Percentiles rank a stretch among this genome's conserved stretches.
These are phyloP conservation scores for Gossypium ekmanianum DNA, from an alignment of 345 rosid species.

Conservation along the genomic window DNA sequence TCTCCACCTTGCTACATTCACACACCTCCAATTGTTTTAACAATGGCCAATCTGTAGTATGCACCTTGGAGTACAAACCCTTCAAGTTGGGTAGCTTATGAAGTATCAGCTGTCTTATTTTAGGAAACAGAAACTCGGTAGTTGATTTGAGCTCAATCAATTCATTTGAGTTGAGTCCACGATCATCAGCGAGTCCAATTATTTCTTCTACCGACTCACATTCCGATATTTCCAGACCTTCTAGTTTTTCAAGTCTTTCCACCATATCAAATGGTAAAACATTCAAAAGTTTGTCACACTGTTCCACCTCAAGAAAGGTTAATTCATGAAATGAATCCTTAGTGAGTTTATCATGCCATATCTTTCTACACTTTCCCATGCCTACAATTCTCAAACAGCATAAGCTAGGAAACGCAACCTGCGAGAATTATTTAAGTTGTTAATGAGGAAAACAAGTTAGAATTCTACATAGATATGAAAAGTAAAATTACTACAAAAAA, in stretches of 20 bases:
- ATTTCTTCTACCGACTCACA: not conserved
- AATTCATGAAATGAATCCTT: not conserved
- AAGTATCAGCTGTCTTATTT: not conserved
- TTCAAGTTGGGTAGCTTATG: not conserved
- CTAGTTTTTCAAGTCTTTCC: not conserved
- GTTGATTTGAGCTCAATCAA: not conserved
- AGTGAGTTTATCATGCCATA: not conserved
- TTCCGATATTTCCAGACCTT: not conserved
- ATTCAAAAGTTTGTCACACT: not conserved
- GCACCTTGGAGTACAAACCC: slow-evolving; percentile 3
- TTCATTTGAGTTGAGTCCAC: not conserved
- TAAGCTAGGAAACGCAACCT: slow-evolving; percentile 4
- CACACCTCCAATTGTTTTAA: not conserved
- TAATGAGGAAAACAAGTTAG: not conserved
- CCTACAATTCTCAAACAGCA: accelerated
- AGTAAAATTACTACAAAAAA: not conserved
- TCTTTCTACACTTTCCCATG: not conserved
- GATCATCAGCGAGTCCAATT: not conserved
- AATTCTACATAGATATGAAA: not conserved
- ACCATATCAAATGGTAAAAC: not conserved
- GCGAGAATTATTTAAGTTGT: not conserved
- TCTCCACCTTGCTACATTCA: not conserved
- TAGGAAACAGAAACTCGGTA: not conserved
- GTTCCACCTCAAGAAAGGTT: accelerated
- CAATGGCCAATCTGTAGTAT: slow-evolving; percentile 19